Evolutionary conservation across 78 protist species (phyloP).

Genomic region (Dictyostelium capitatum): DNA sequence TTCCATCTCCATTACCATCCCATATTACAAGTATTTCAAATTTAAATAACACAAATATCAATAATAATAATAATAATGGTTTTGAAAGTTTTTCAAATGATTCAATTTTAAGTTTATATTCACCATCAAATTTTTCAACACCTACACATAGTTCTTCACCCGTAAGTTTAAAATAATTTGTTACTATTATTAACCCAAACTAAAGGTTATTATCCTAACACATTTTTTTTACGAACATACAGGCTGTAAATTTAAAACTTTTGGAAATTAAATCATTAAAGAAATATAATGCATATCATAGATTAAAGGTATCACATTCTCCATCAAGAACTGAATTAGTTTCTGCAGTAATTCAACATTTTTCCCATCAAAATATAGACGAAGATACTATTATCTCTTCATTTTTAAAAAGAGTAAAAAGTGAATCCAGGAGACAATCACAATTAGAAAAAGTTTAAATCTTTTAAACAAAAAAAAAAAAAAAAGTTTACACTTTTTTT

Average conservation of each 20-base stretch:
- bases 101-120: conserved; percentile 18
- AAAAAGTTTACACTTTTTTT: neutral
- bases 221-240: neutral
- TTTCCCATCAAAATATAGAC: conserved; percentile 68
- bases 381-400: conserved; percentile 57
- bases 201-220: neutral
- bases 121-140: neutral
- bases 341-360: conserved; percentile 57
- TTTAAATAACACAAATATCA: neutral
- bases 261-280: conserved; percentile 64
- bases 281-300: conserved; percentile 60
- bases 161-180: neutral
- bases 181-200: neutral
- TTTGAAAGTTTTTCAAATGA: conserved; percentile 17
- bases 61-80: neutral
- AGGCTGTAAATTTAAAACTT: conserved; percentile 60
- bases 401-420: conserved; percentile 59
- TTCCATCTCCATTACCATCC: neutral
- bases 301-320: conserved; percentile 44
- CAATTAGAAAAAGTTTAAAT: conserved; percentile 52
- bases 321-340: conserved; percentile 47
- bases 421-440: conserved; percentile 38
- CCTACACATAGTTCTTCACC: neutral
- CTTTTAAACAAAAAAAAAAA: neutral
- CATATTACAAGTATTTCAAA: neutral